A percentile compares a stretch with the other conserved stretches of the same genome.
phyloP scores from a whole-genome alignment of 768 basidiomycete species.

The Pisolithus marmoratus region DNA sequence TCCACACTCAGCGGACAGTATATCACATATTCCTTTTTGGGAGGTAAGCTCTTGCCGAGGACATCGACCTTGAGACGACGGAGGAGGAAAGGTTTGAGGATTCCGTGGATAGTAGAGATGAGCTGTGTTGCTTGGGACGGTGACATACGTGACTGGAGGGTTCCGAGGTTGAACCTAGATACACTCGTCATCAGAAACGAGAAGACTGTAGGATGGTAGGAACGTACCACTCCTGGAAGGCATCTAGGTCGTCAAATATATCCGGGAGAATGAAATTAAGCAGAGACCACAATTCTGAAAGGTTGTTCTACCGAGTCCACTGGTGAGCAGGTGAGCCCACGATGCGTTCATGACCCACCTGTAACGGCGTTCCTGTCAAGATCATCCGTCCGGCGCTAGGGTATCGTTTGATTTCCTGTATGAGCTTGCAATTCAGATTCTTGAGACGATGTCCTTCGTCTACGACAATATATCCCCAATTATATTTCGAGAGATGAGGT shows the following conservation, averaged over 20 bases:
- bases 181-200: slow-evolving; percentile 12
- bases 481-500: slow-evolving; percentile 54
- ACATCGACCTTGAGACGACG: slow-evolving; percentile 91
- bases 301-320: slow-evolving; percentile 71
- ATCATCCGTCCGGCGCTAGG: slow-evolving; percentile 83
- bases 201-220: slow-evolving; percentile 4
- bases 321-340: neutral
- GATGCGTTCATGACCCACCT: slow-evolving; percentile 45
- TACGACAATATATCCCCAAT: slow-evolving; percentile 92
- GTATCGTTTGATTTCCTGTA: slow-evolving; percentile 87
- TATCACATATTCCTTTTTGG: slow-evolving; percentile 91
- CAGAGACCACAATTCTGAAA: slow-evolving; percentile 90
- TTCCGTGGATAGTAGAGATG: slow-evolving; percentile 77
- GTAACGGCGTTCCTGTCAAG: slow-evolving; percentile 92
- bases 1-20: slow-evolving; percentile 81
- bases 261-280: slow-evolving; percentile 95
- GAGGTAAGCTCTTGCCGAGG: slow-evolving; percentile 61
- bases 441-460: slow-evolving; percentile 95
- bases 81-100: slow-evolving; percentile 92
- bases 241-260: slow-evolving; percentile 83
- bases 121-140: slow-evolving; percentile 57
- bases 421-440: slow-evolving; percentile 88
- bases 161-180: slow-evolving; percentile 68
- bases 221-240: slow-evolving; percentile 82
- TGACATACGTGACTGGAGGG: slow-evolving; percentile 51